Percentiles rank a stretch among this genome's conserved stretches.
These are phyloP conservation scores for Polyplosphaeria fusca DNA, from an alignment of 495 filamentous ascomycete species.

Conservation along the genomic window DNA sequence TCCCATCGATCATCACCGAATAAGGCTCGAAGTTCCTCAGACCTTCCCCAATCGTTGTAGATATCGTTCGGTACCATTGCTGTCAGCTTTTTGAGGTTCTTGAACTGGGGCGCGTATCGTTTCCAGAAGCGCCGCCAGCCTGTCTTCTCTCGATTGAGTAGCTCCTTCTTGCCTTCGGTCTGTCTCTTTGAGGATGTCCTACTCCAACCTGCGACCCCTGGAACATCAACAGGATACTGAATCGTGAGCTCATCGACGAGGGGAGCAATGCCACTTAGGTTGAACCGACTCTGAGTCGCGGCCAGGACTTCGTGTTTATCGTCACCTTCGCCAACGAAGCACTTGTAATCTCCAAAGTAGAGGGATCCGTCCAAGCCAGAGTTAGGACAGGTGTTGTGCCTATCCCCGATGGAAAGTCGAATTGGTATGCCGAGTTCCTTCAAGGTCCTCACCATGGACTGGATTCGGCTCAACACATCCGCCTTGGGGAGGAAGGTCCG, in stretches of 20 bases:
- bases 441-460: constrained; percentile 14
- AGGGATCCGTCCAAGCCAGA: constrained; percentile 24
- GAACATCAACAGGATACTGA: constrained; percentile 28
- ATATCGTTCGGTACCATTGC: constrained; percentile 21
- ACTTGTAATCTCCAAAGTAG: constrained; percentile 29
- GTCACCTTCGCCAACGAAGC: constrained; percentile 14
- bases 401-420: constrained; percentile 24
- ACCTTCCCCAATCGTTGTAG: constrained; percentile 27
- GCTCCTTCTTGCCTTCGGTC: constrained; percentile 7
- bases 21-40: neutral
- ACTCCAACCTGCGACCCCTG: constrained; percentile 22
- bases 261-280: constrained; percentile 25
- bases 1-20: constrained; percentile 21
- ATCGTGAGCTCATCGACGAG: constrained; percentile 32
- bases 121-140: constrained; percentile 30
- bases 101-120: constrained; percentile 25
- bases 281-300: constrained; percentile 26
- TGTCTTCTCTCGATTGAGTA: constrained; percentile 21
- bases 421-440: constrained; percentile 23
- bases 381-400: constrained; percentile 9
- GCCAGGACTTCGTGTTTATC: constrained; percentile 15
- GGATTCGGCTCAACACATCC: constrained; percentile 18
- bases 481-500: constrained; percentile 16
- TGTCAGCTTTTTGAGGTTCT: constrained; percentile 25
- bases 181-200: constrained; percentile 1